Evolutionary conservation across 2,329 filamentous ascomycete species (phyloP).

Genomic region (Spiromastix sp.): DNA sequence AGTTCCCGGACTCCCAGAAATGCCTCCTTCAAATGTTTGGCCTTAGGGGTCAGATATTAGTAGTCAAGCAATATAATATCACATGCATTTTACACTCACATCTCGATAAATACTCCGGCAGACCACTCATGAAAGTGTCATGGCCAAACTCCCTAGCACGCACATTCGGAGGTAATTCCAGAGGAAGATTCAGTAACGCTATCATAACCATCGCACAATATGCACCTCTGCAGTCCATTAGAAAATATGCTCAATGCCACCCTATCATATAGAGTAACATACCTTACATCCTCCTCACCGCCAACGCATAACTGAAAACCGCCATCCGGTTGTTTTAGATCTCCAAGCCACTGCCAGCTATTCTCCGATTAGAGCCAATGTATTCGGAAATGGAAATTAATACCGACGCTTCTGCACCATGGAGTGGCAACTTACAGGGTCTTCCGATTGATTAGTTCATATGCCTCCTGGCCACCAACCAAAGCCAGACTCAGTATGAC

Average conservation of each 20-base stretch:
- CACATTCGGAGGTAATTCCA: conserved; percentile 64
- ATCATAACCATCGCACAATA: conserved; percentile 85
- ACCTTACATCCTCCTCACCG: conserved; percentile 89
- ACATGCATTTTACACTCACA: conserved; percentile 47
- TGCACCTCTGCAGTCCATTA: conserved; percentile 53
- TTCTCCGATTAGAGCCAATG: conserved; percentile 1
- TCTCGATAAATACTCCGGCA: conserved; percentile 68
- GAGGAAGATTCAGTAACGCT: conserved; percentile 70
- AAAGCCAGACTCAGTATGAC: conserved; percentile 66
- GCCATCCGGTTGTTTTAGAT: conserved; percentile 75
- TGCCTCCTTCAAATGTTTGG: conserved; percentile 91
- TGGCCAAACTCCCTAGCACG: conserved; percentile 55
- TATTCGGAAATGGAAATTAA: conserved; percentile 1
- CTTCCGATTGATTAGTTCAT: conserved; percentile 67
- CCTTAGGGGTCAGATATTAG: conserved; percentile 37
- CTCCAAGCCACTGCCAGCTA: conserved; percentile 76
- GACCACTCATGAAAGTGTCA: conserved; percentile 56
- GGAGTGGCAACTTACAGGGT: conserved; percentile 45
- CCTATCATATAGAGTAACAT: conserved; percentile 21
- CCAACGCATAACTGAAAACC: conserved; percentile 81
- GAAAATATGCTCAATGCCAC: not conserved
- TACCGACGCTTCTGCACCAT: not conserved
- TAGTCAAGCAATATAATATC: conserved; percentile 3
- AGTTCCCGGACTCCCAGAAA: conserved; percentile 71
- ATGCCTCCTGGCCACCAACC: conserved; percentile 64